A percentile compares a stretch with the other conserved stretches of the same genome.
Conservation (phyloP, 805 yeast genomes). For the Ogataea trehalophila region DNA sequence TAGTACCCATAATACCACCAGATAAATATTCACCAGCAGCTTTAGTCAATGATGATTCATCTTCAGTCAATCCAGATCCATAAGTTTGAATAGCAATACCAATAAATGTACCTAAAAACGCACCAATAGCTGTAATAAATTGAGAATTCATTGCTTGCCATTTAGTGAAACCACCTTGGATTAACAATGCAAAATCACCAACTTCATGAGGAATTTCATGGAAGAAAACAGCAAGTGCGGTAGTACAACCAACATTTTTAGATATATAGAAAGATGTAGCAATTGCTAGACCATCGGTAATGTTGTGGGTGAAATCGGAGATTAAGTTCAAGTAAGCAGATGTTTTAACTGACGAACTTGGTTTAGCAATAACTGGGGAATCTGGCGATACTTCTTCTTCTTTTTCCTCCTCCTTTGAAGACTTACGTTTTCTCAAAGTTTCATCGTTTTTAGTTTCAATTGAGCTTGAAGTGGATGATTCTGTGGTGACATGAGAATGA, state of each 20-base stretch:
- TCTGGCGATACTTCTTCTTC: slow-evolving; percentile 9
- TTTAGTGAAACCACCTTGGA: slow-evolving; percentile 65
- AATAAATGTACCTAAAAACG: slow-evolving; percentile 57
- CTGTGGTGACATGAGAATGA: slow-evolving; percentile 27
- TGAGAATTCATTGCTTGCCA: slow-evolving; percentile 65
- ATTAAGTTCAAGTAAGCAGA: slow-evolving; percentile 63
- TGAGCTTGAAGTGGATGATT: slow-evolving; percentile 10
- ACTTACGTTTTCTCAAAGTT: slow-evolving; percentile 14
- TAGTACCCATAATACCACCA: slow-evolving; percentile 38
- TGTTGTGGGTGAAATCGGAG: slow-evolving; percentile 69
- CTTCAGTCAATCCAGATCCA: slow-evolving; percentile 8
- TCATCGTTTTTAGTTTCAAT: slow-evolving; percentile 8
- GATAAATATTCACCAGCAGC: slow-evolving; percentile 2
- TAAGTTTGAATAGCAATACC: slow-evolving; percentile 53
- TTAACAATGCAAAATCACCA: slow-evolving; percentile 71
- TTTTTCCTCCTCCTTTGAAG: slow-evolving; percentile 19
- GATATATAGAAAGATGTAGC: slow-evolving; percentile 65
- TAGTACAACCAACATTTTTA: slow-evolving; percentile 57
- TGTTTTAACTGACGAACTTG: slow-evolving; percentile 36
- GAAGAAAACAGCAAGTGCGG: slow-evolving; percentile 64
- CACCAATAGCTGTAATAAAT: slow-evolving; percentile 60
- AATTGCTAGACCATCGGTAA: slow-evolving; percentile 74
- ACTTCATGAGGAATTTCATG: slow-evolving; percentile 82
- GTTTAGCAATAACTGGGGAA: slow-evolving; percentile 29
- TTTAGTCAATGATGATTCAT: not conserved